A percentile compares a stretch with the other conserved stretches of the same genome.
Conservation (phyloP, 441 rosid genomes). For the Macaranga tanarius region DNA sequence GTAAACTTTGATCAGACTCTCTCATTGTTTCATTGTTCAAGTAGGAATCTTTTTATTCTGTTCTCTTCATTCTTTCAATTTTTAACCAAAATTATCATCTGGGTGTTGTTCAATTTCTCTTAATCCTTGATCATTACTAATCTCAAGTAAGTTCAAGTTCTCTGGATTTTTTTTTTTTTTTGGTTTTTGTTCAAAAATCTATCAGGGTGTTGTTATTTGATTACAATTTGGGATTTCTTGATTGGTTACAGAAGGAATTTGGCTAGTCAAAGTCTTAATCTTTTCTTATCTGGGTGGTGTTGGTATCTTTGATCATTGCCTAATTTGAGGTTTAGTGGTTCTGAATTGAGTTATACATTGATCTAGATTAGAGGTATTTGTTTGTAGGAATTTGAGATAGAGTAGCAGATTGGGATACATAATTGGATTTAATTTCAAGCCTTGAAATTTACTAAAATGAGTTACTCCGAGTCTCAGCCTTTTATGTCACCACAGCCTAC, state of each 20-base stretch:
- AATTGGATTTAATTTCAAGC: constrained; percentile 7
- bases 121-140: constrained; percentile 8
- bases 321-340: background rate
- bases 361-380: constrained; percentile 10
- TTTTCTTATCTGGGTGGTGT: background rate
- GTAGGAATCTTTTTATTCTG: background rate
- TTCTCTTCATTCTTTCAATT: background rate
- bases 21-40: background rate
- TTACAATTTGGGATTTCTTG: background rate
- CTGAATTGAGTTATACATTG: constrained; percentile 8
- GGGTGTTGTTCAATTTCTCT: background rate
- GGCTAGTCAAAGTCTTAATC: background rate
- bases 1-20: constrained; percentile 1
- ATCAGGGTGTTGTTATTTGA: constrained; percentile 3
- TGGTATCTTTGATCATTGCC: background rate
- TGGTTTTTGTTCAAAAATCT: background rate
- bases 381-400: background rate
- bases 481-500: constrained; percentile 37
- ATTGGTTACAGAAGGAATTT: too few relatives aligned
- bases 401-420: background rate
- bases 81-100: constrained; percentile 11
- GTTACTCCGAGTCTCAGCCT: constrained; percentile 55
- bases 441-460: constrained; percentile 35
- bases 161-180: background rate
- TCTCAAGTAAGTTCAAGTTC: constrained; percentile 27